phyloP scores from a whole-genome alignment of 805 yeast species.

The Torulaspora indica region DNA sequence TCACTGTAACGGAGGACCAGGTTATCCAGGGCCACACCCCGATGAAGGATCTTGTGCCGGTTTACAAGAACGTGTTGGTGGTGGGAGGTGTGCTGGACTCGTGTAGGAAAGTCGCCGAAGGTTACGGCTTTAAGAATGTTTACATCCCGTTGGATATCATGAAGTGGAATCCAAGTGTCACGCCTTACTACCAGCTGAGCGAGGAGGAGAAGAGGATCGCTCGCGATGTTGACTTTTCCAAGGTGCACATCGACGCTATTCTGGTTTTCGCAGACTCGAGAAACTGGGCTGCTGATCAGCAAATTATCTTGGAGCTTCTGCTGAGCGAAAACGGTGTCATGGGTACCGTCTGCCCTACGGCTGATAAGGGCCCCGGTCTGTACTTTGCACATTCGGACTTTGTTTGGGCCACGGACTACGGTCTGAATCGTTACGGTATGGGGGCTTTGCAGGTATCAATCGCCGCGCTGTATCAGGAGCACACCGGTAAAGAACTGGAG shows the following conservation, averaged over 20 bases:
- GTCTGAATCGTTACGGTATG: constrained; percentile 83
- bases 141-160: constrained; percentile 77
- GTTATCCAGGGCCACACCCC: constrained; percentile 94
- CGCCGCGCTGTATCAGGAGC: constrained; percentile 78
- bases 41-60: constrained; percentile 71
- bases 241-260: constrained; percentile 69
- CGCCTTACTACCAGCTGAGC: constrained; percentile 75
- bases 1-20: constrained; percentile 65
- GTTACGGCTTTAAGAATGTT: constrained; percentile 79
- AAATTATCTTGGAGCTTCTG: constrained; percentile 75
- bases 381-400: constrained; percentile 90
- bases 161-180: constrained; percentile 81
- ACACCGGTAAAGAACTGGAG: constrained; percentile 74
- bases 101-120: constrained; percentile 76
- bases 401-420: constrained; percentile 88
- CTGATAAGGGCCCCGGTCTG: constrained; percentile 73
- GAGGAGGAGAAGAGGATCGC: constrained; percentile 62
- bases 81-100: constrained; percentile 87
- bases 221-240: constrained; percentile 56
- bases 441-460: constrained; percentile 89
- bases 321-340: constrained; percentile 72
- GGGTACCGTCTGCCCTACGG: constrained; percentile 73
- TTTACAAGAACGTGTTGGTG: constrained; percentile 69
- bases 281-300: constrained; percentile 92
- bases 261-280: constrained; percentile 88